Percentiles rank a stretch among this genome's conserved stretches.
Evolutionary conservation across 1,284 basidiomycete species (phyloP).

Genomic region (Sporisorium exsertum): DNA sequence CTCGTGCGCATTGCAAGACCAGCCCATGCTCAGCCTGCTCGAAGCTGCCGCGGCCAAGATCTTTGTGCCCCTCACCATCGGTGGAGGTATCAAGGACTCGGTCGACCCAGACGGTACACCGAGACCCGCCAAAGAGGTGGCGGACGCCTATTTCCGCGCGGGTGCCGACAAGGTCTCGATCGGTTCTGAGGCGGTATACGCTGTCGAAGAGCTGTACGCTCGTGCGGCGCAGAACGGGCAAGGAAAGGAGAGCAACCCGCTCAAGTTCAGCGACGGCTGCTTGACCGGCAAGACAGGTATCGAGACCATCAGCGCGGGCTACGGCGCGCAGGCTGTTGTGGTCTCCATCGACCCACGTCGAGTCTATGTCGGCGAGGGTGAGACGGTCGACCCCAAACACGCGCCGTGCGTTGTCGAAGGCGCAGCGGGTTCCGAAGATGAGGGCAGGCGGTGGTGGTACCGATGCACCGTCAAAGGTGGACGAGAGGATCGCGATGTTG

Average conservation of each 20-base stretch:
- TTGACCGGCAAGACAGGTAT: constrained; percentile 78
- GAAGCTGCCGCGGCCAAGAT: constrained; percentile 87
- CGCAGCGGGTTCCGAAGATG: constrained; percentile 73
- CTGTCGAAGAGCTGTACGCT: constrained; percentile 81
- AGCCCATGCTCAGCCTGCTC: constrained; percentile 97
- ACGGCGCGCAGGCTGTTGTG: constrained; percentile 97
- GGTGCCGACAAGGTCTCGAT: constrained; percentile 98
- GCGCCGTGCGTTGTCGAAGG: constrained; percentile 53
- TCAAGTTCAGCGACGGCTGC: constrained; percentile 61
- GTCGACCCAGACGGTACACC: constrained; percentile 93
- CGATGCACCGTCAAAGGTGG: constrained; percentile 97
- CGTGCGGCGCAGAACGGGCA: constrained; percentile 80
- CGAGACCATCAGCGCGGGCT: constrained; percentile 88
- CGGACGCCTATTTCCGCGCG: constrained; percentile 93
- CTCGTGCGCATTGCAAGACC: constrained; percentile 91
- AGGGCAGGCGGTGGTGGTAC: constrained; percentile 90
- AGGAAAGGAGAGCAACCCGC: constrained; percentile 57
- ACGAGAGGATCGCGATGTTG: constrained; percentile 86
- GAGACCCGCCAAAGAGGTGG: constrained; percentile 89
- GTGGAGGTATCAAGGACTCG: constrained; percentile 96
- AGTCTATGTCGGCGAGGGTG: constrained; percentile 80
- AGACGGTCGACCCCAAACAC: constrained; percentile 71
- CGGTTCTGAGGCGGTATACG: constrained; percentile 92
- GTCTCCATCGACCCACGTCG: constrained; percentile 95
- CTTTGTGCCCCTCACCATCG: constrained; percentile 98